These are phyloP conservation scores for Pachysandra terminalis DNA, from an alignment of 164 flowering plant species.

Conservation along the genomic window DNA sequence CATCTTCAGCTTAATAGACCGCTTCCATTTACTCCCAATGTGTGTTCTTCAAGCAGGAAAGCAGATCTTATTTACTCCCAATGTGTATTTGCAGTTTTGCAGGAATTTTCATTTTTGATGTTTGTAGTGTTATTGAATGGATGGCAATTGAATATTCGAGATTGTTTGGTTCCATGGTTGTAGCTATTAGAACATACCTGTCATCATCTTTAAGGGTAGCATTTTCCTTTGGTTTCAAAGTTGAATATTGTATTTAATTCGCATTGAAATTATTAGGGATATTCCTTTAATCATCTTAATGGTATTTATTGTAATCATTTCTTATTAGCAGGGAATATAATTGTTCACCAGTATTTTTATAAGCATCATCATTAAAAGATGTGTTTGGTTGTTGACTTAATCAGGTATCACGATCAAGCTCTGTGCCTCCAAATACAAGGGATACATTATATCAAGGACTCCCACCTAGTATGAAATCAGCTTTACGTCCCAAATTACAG, in stretches of 20 bases:
- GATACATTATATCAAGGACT: conserved; percentile 61
- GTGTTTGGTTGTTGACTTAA: neutral
- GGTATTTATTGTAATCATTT: neutral
- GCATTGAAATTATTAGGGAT: neutral
- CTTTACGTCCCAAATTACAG: conserved; percentile 47
- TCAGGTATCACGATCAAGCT: conserved; percentile 56
- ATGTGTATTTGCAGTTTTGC: neutral
- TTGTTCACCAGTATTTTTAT: neutral
- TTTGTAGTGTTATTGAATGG: neutral
- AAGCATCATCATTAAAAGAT: neutral
- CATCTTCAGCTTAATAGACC: no score
- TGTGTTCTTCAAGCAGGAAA: no score
- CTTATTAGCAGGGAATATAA: no score
- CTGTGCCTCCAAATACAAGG: conserved; percentile 58
- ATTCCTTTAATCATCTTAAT: neutral
- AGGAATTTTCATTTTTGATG: neutral
- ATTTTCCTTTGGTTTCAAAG: neutral
- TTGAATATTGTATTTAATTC: neutral
- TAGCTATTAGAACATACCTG: neutral
- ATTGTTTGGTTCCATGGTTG: neutral
- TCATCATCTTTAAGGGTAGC: neutral
- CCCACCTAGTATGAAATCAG: conserved; percentile 50
- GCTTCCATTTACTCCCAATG: no score
- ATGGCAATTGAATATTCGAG: neutral
- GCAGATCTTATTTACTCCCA: no score